Evolutionary conservation across 108 stramenopile species (phyloP), one percentile per base, ranked within the genome.

Genomic region (Nitzschia sp.): DNA sequence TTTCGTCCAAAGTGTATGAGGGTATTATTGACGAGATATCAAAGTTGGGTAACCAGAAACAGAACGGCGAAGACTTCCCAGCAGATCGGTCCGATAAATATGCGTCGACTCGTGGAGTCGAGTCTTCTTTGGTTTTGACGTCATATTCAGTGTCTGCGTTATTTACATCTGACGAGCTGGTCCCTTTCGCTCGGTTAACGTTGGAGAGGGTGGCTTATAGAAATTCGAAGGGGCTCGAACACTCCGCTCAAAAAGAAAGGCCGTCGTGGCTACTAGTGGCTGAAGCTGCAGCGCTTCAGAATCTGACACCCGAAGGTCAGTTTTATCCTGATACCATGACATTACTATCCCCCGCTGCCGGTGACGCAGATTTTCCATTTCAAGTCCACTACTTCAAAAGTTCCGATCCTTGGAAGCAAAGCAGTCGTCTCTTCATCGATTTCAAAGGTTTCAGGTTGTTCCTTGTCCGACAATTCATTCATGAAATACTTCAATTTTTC

Each of bases 401-500:
- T 30, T 47, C 52, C 41, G 71, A 61, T 55, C 41, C 54, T 22
- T 70, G 69, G 70, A 68, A 71, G 50, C n/a, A 35, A 23, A 52
- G 73, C 35, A 65, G 52, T 60, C 64, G 62, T 2, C 33, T 84
- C 33, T 55, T 58, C 2, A 46, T 86, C 1, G 46, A 38, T 19
- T 79, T 88, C 16, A 57, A 59, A 17, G 84, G 76, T 22, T 79
- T 81, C 27, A 80, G 84, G 53, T 41, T 89, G 0, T 76, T 78
- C 45, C 50, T 91, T 9, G 33, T 91, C 23, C 63, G 78, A 19
- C 81, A 83, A 58, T 85, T 78, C 57, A 35, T 88, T 23, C 69
- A 81, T 41, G 90, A 91, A 46, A 33, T 86, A n/a, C n/a, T 79
- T 8, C 87, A 91, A n/a, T 91, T 77, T 54, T 69, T 84, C 33